phyloP scores from a whole-genome alignment of 306 rosid genomes.

The Trifolium fragiferum region DNA sequence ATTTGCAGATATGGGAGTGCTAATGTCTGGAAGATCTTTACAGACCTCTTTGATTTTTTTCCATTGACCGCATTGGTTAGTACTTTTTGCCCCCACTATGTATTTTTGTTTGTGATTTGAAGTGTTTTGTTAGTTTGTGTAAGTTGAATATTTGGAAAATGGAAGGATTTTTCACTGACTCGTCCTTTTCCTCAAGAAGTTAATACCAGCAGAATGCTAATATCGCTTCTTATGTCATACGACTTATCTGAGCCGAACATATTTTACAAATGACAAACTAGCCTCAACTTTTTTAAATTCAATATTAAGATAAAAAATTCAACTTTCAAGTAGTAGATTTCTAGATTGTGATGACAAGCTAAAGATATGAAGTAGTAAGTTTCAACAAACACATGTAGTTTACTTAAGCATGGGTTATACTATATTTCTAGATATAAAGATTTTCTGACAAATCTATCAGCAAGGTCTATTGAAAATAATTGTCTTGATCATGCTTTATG shows the following conservation, averaged over 20 bases:
- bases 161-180: not conserved
- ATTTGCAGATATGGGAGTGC: slow-evolving; percentile 93
- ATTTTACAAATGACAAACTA: slow-evolving; percentile 15
- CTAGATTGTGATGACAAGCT: not conserved
- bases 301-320: not conserved
- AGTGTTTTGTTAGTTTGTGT: not conserved
- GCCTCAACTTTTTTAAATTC: not conserved
- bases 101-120: slow-evolving; percentile 14
- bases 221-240: not conserved
- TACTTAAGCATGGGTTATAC: slow-evolving; percentile 9
- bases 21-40: slow-evolving; percentile 95
- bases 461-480: slow-evolving; percentile 6
- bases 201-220: slow-evolving; percentile 16
- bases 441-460: slow-evolving; percentile 2
- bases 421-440: slow-evolving; percentile 18
- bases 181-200: slow-evolving; percentile 24
- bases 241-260: slow-evolving; percentile 1
- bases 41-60: slow-evolving; percentile 97
- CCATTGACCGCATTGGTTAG: slow-evolving; percentile 99
- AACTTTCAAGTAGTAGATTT: not conserved
- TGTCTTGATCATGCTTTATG: slow-evolving; percentile 9
- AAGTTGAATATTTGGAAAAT: slow-evolving; percentile 19
- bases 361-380: not conserved
- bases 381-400: slow-evolving; percentile 11
- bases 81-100: slow-evolving; percentile 23